These are phyloP conservation scores for Massariosphaeria phaeospora DNA, from an alignment of 495 filamentous ascomycete species.

Conservation along the genomic window DNA sequence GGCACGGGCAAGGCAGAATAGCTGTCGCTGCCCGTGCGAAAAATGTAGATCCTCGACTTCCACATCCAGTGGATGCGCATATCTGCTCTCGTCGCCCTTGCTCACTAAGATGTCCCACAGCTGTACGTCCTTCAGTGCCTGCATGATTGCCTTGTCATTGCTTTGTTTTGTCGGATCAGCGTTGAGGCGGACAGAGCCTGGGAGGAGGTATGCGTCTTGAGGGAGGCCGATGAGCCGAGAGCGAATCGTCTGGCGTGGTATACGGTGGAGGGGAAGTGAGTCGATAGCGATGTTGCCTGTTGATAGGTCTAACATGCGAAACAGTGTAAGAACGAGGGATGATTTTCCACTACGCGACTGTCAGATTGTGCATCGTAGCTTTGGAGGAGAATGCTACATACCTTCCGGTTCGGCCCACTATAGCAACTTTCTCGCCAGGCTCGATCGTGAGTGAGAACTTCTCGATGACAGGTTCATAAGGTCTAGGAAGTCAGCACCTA, in stretches of 20 bases:
- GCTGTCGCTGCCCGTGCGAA: constrained; percentile 59
- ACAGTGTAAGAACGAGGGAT: constrained; percentile 50
- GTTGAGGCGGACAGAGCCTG: constrained; percentile 40
- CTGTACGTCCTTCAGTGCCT: constrained; percentile 28
- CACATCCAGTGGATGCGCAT: constrained; percentile 42
- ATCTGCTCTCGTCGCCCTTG: constrained; percentile 22
- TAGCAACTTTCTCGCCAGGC: constrained; percentile 55
- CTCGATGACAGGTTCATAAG: constrained; percentile 42
- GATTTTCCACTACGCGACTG: constrained; percentile 50
- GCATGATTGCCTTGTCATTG: constrained; percentile 33
- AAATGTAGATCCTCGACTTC: constrained; percentile 50
- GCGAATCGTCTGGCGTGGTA: constrained; percentile 48
- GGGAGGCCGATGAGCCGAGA: constrained; percentile 50
- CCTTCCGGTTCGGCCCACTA: constrained; percentile 38
- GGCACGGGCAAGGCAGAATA: constrained; percentile 60
- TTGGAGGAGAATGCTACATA: not conserved
- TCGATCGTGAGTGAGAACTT: constrained; percentile 49
- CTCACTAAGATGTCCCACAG: constrained; percentile 42
- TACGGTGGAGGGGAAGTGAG: constrained; percentile 45
- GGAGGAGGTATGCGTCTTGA: constrained; percentile 55
- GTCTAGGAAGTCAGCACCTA: not conserved
- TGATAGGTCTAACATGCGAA: constrained; percentile 50
- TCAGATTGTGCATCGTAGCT: not conserved
- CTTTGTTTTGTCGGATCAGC: constrained; percentile 26
- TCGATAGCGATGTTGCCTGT: constrained; percentile 47